A percentile compares a stretch with the other conserved stretches of the same genome.
Evolutionary conservation across 208 protist genomes (phyloP).

Genomic region (Tritrichomonas musculus): DNA sequence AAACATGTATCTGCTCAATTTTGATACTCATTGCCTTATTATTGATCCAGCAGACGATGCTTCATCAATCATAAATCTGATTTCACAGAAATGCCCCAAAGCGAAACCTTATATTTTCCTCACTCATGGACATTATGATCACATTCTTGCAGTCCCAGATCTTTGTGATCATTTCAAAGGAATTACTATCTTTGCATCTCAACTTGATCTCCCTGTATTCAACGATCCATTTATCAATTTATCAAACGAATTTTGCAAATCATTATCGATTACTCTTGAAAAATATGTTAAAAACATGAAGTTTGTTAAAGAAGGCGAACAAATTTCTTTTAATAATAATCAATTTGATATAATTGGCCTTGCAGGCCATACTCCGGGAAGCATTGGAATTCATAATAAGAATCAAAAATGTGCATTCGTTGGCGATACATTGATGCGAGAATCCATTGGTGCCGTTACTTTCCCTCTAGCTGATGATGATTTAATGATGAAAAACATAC

Average conservation of each 20-base stretch:
- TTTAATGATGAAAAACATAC: not conserved
- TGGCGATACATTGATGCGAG: not conserved
- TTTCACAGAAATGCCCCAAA: not conserved
- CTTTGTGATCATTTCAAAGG: not conserved
- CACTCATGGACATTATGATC: not conserved
- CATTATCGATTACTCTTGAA: too few relatives aligned
- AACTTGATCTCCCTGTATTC: not conserved
- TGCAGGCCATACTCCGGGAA: not conserved
- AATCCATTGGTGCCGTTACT: not conserved
- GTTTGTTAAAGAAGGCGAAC: not conserved
- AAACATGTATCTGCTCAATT: too few relatives aligned
- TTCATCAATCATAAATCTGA: not conserved
- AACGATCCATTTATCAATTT: not conserved
- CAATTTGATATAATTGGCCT: not conserved
- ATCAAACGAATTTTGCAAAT: not conserved
- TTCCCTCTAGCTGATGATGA: not conserved
- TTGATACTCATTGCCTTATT: too few relatives aligned
- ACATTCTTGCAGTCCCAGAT: not conserved
- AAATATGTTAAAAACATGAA: not conserved
- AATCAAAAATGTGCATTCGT: not conserved
- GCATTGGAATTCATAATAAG: not conserved
- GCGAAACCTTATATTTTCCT: not conserved
- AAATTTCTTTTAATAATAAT: not conserved
- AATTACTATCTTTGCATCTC: not conserved
- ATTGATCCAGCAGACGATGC: too few relatives aligned